phyloP scores from a whole-genome alignment of 345 rosid species.

The Syzygium aromaticum region DNA sequence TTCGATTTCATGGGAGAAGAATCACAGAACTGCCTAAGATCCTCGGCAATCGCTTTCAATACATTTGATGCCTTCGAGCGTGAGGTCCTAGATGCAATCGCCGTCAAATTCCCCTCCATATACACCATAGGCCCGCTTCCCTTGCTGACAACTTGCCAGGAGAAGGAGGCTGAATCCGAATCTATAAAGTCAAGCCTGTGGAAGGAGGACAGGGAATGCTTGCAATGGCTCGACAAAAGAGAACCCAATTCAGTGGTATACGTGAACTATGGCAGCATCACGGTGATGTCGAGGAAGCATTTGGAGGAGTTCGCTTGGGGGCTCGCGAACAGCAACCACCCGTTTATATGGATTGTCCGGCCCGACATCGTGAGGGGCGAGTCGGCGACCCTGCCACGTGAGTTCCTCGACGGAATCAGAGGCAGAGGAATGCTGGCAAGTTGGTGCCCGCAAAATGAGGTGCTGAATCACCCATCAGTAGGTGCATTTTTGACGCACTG shows the following conservation, averaged over 20 bases:
- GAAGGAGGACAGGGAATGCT: conserved; percentile 7
- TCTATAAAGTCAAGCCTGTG: conserved; percentile 1
- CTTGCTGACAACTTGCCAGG: background rate
- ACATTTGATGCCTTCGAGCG: background rate
- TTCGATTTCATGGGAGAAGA: conserved; percentile 6
- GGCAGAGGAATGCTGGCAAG: background rate
- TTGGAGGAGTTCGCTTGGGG: conserved; percentile 10
- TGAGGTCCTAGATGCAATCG: background rate
- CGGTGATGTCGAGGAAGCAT: background rate
- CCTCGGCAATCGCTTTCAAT: conserved; percentile 5
- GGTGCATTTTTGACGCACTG: conserved; percentile 4
- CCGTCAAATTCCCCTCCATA: conserved; percentile 5
- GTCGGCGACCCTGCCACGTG: background rate
- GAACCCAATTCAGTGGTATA: conserved; percentile 6
- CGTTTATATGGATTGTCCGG: conserved; percentile 12
- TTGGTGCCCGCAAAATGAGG: conserved; percentile 10
- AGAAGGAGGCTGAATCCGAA: background rate
- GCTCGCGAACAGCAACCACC: conserved; percentile 6
- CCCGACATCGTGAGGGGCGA: conserved; percentile 7
- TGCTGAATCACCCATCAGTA: conserved; percentile 3
- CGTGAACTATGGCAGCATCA: conserved; percentile 12
- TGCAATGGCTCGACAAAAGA: conserved; percentile 3
- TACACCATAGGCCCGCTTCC: conserved; percentile 9
- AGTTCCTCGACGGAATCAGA: background rate
- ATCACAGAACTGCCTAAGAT: background rate